Evolutionary conservation across 495 filamentous ascomycete species (phyloP), one percentile per base, ranked within the genome.

Genomic region (Neurospora sp.): DNA sequence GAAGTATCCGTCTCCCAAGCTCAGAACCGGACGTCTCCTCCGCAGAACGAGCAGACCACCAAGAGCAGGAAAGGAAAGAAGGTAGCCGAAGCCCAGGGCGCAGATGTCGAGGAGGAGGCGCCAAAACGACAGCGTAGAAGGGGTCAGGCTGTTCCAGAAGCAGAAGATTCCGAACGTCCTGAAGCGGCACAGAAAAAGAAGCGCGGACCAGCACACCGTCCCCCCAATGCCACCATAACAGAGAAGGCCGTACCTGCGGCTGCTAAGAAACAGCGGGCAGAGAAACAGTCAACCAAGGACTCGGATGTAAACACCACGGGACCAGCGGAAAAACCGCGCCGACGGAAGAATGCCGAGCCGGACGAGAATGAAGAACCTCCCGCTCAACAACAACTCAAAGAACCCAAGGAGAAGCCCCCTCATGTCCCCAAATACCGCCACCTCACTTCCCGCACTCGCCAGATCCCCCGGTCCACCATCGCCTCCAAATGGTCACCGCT

Each of bases 401-500:
- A 72, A 35, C 46, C 73, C 16, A 35, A 31, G 2, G 54, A 27
- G 20, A 35, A 39, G 31, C 46, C 31, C 46, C 37, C 5, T 69
- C 39, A 71, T 0, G 10, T 38, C 4, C 42, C 74, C 27, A 79
- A 78, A 31, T 84, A 84, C 72, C 79, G 78, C 35, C 82, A 84
- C 59, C 78, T 86, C 27, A 72, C 80, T 8, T 74, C 84, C n/a
- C 81, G 76, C 59, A 82, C 83, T 8, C 83, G 80, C 48, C 77
- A 78, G 16, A 80, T 86, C 23, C 79, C 82, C 18, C 83, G 79
- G 31, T 75, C 84, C 12, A 79, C 82, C 62, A 83, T 86, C 75
- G 73, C 82, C 35, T 75, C 82, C n/a, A 86, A 84, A 72, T 86
- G 85, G 85, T 76, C 77, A 12, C 73, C 82, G 9, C 83, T 86